Evolutionary conservation across 164 flowering plant genomes (phyloP), one percentile per base, ranked within the genome.

Genomic region (Tinospora cordifolia): DNA sequence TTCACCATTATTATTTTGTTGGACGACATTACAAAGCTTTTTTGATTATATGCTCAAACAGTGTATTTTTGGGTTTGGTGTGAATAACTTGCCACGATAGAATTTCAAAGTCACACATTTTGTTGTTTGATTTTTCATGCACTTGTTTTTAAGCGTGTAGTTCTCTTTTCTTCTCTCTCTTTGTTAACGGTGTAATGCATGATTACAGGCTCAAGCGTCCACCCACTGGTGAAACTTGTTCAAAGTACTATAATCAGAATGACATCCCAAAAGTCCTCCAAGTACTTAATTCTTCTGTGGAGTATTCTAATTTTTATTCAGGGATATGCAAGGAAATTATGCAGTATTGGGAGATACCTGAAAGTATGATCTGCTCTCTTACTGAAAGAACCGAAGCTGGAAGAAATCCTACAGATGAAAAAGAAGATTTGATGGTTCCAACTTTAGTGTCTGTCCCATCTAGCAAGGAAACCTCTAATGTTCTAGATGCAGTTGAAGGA

Each of bases 271-370:
- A 77, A 68, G 87, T 92, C 62, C 67, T 91, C 51, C 78, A 70
- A 62, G 70, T 78, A 15, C 90, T 95, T 73, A 68, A 25, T 71
- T 79, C 87, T 58, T 88, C 91, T 54, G 54, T 36, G 14, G 81
- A 83, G 64, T 80, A 84, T 79, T 71, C 69, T 64, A 30, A 71
- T 36, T 6, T 83, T 47, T 95, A 95, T 81, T 71, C 71, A 14
- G 86, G 72, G 60, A 82, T 95, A 74, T 86, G 88, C 82, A 84
- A 75, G 75, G 82, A 83, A 64, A 86, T 95, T 78, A 51, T 78
- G 46, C 83, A 81, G 67, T 87, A 90, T 72, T 95, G 97, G 97
- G 78, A 79, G 59, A 75, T 90, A 15, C 82, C 87, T 13, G 81
- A 73, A 72, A 76, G 63, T 62, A 11, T 74, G 27, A 27, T 13